Percentiles rank a stretch among this genome's conserved stretches.
phyloP scores from a whole-genome alignment of 306 rosid genomes.

The Luffa aegyptiaca region DNA sequence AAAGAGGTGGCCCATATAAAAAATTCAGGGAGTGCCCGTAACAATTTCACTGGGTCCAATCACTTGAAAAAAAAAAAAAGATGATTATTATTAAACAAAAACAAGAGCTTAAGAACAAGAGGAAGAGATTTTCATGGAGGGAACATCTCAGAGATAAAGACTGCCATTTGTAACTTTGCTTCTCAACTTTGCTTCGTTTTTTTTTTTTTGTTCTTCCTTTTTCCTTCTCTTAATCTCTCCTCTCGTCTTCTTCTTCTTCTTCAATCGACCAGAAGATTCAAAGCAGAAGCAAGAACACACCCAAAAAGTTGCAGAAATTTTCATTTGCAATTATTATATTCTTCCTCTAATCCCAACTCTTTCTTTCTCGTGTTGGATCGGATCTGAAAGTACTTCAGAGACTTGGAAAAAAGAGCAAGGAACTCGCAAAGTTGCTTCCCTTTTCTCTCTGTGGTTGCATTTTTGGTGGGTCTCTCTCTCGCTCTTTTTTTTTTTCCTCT shows the following conservation, averaged over 20 bases:
- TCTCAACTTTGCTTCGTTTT: slow-evolving; percentile 11
- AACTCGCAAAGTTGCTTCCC: slow-evolving; percentile 27
- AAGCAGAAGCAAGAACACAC: not conserved
- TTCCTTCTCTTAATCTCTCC: slow-evolving; percentile 32
- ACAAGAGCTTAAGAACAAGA: slow-evolving; percentile 13
- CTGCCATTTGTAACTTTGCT: slow-evolving; percentile 8
- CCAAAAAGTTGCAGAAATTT: not conserved
- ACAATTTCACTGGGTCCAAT: not conserved
- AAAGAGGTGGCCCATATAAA: not conserved
- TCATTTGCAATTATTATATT: not conserved
- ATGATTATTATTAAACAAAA: slow-evolving; percentile 12
- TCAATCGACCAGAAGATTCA: not conserved
- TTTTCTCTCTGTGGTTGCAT: slow-evolving; percentile 28
- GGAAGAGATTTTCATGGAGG: slow-evolving; percentile 10
- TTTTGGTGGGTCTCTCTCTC: slow-evolving; percentile 3
- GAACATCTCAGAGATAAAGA: slow-evolving; percentile 21
- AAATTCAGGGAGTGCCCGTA: not conserved
- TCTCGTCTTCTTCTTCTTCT: not conserved
- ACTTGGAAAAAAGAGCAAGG: slow-evolving; percentile 15
- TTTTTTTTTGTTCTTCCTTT: slow-evolving; percentile 8
- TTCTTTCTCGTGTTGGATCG: slow-evolving; percentile 40
- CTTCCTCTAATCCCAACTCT: slow-evolving; percentile 14
- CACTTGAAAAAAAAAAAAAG: not conserved
- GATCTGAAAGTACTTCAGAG: slow-evolving; percentile 63
- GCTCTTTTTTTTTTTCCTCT: slow-evolving; percentile 1